Percentiles rank a stretch among this genome's conserved stretches.
Conservation (phyloP, 169 alveolate species). For the Perkinsus olseni region DNA sequence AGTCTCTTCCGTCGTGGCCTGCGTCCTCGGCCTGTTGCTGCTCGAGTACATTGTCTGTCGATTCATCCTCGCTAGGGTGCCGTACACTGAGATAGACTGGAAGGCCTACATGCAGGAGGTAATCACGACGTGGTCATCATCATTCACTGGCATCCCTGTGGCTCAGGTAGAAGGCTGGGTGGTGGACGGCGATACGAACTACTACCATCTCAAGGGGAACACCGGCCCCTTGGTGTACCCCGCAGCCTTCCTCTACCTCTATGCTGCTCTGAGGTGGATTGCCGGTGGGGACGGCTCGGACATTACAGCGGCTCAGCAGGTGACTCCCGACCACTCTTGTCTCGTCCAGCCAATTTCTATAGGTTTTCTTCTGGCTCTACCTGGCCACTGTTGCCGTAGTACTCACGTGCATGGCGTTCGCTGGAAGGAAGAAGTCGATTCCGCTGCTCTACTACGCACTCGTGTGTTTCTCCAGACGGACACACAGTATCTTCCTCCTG, state of each 20-base stretch:
- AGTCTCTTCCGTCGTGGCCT: neutral
- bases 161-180: neutral
- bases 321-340: neutral
- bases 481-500: neutral
- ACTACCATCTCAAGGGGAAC: neutral
- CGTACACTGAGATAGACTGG: slow-evolving; percentile 9
- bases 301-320: neutral
- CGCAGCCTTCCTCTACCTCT: neutral
- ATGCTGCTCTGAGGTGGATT: neutral
- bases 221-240: slow-evolving; percentile 9
- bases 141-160: neutral
- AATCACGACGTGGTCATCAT: neutral
- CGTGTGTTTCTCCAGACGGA: neutral
- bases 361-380: neutral
- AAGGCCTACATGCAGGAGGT: slow-evolving; percentile 5
- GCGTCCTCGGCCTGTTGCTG: neutral
- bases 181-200: neutral
- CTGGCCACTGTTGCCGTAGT: neutral
- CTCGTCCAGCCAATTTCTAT: neutral
- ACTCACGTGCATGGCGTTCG: neutral
- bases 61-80: neutral
- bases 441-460: neutral
- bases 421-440: neutral
- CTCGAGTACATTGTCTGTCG: neutral
- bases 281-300: neutral